Base-by-base conservation (phyloP, 1,284 basidiomycete genomes). In the Marasmius fiardii region DNA sequence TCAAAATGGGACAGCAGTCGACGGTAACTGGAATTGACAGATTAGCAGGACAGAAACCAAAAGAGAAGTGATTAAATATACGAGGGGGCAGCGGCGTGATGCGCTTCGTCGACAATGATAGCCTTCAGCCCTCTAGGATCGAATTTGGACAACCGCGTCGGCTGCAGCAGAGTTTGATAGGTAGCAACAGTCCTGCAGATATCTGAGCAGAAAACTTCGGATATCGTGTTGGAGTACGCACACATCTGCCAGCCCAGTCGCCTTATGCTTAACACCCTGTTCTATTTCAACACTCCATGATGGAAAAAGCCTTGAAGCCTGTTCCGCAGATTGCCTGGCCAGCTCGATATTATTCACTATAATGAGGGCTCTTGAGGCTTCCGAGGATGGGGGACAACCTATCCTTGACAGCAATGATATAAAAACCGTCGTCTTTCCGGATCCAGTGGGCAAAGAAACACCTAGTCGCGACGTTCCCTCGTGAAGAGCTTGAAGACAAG, bases 381-480 rank as follows among this genome's bases (percentile, higher is more conserved):
- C 59, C 3, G 77, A 71, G 51, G 75, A 73, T 0, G 67, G 52
- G 4, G 81, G 80, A 21, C 83, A 63, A 4, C 64, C 52, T 28
- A 92, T 76, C 20, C 81, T 78, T 8, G 86, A 83, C 10, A 95
- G 76, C 18, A 95, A 79, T 4, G 84, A 83, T 51, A 94, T 87
- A 73, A 95, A 98, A 56, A 95, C 90, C 1, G 92, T 92, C 0
- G 95, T 98, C 71, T 98, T 98, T 7, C 95, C 95, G 26, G 91
- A 85, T 11, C 93, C 93, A 20, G 95, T 97, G 10, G 95, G 94
- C 1, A 94, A 79, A 12, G 91, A 95, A 21, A 96, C 92, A n/a
- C 95, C 95, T 48, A 98, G 90, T 21, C 95, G 86, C 1, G 83
- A 83, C 26, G 73, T 79, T 14, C 85, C 83, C 23, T 73, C 67